These are phyloP conservation scores for Platanthera zijinensis DNA, from an alignment of 106 monocot species.

Conservation along the genomic window DNA sequence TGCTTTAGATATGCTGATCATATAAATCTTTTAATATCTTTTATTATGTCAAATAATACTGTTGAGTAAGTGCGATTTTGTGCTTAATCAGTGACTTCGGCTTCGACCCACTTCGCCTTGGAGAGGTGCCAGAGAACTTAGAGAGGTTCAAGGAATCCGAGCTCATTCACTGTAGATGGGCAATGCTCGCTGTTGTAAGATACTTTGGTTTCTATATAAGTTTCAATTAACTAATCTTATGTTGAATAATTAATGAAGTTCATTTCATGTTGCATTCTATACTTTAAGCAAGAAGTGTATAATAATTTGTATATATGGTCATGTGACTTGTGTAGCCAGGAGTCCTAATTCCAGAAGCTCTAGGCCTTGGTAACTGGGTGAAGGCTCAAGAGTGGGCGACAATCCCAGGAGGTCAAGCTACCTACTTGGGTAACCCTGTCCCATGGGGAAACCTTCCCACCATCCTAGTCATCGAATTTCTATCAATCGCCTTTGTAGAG, in stretches of 20 bases:
- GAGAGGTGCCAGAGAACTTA: constrained; percentile 77
- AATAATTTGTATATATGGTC: not conserved
- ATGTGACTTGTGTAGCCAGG: constrained; percentile 45
- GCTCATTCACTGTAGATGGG: constrained; percentile 94
- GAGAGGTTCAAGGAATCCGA: constrained; percentile 97
- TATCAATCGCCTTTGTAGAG: constrained; percentile 86
- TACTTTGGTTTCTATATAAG: not conserved
- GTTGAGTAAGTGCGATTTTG: not conserved
- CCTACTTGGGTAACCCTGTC: constrained; percentile 89
- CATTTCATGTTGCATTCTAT: not conserved
- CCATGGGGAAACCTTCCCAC: constrained; percentile 92
- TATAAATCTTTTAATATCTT: no score
- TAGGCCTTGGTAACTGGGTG: constrained; percentile 95
- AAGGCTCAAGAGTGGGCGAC: constrained; percentile 97
- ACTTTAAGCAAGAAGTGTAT: not conserved
- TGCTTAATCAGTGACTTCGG: constrained; percentile 57
- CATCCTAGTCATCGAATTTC: constrained; percentile 76
- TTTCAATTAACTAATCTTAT: not conserved
- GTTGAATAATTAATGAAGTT: not conserved
- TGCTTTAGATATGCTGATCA: no score
- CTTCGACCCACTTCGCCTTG: constrained; percentile 83
- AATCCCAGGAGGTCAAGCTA: constrained; percentile 72
- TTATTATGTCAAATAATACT: no score
- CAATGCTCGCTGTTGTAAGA: constrained; percentile 87
- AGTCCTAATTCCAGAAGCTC: constrained; percentile 76